These are phyloP conservation scores for Alternaria gansuensis DNA, from an alignment of 2,329 filamentous ascomycete genomes.

Conservation along the genomic window DNA sequence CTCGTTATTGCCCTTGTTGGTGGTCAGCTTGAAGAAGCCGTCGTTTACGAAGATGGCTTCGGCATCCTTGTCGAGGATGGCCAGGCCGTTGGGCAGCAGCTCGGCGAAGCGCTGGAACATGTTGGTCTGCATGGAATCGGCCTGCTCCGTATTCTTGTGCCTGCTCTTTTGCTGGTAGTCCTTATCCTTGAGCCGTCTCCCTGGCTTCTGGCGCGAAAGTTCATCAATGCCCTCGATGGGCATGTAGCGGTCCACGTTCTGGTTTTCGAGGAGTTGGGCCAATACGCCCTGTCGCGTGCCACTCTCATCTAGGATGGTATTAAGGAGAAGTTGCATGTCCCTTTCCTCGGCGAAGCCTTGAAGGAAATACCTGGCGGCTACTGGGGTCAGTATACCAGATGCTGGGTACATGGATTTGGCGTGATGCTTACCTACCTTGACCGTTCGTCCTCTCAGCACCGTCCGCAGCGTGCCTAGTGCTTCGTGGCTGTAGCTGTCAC, in stretches of 20 bases:
- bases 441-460: slow-evolving; percentile 48
- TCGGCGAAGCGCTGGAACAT: slow-evolving; percentile 58
- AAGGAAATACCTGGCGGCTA: slow-evolving; percentile 43
- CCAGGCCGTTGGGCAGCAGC: slow-evolving; percentile 57
- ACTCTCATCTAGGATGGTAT: slow-evolving; percentile 44
- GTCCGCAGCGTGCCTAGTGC: slow-evolving; percentile 48
- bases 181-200: slow-evolving; percentile 20
- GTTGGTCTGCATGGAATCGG: slow-evolving; percentile 51
- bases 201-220: slow-evolving; percentile 25
- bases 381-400: slow-evolving; percentile 20
- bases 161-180: slow-evolving; percentile 18
- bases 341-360: slow-evolving; percentile 21
- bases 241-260: slow-evolving; percentile 35
- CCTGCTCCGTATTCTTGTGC: slow-evolving; percentile 18
- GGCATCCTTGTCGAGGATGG: slow-evolving; percentile 57
- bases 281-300: slow-evolving; percentile 45
- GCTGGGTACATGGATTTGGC: background rate
- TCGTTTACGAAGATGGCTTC: slow-evolving; percentile 59
- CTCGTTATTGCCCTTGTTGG: slow-evolving; percentile 51
- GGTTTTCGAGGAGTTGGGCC: slow-evolving; percentile 43
- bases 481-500: slow-evolving; percentile 45
- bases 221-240: slow-evolving; percentile 39
- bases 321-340: slow-evolving; percentile 41
- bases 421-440: slow-evolving; percentile 51
- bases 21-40: slow-evolving; percentile 58